These are phyloP conservation scores for Sarcocystis neurona DNA, from an alignment of 169 alveolate genomes.

Conservation along the genomic window DNA sequence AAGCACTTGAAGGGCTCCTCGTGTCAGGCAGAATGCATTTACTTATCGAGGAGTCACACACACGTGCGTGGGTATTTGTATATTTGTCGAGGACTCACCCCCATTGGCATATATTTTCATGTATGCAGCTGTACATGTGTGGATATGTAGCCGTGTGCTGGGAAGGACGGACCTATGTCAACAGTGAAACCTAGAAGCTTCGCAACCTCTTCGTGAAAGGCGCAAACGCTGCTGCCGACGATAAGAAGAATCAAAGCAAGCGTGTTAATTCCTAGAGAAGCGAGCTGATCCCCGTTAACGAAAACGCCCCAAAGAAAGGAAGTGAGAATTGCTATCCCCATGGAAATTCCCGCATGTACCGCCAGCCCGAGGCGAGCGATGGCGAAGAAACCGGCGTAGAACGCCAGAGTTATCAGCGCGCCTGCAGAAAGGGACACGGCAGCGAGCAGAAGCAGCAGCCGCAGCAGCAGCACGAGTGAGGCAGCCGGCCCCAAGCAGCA, in stretches of 20 bases:
- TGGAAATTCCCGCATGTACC: conserved; percentile 22
- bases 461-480: no score
- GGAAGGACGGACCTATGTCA: neutral
- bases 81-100: no score
- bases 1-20: no score
- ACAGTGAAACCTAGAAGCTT: no score
- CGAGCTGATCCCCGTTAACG: conserved; percentile 29
- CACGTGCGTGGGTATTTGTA: no score
- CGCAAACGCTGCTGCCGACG: conserved; percentile 9
- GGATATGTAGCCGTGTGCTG: no score
- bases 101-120: no score
- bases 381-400: conserved; percentile 25
- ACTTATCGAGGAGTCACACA: no score
- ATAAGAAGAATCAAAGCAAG: conserved; percentile 10
- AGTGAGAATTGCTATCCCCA: conserved; percentile 32
- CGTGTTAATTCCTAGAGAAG: conserved; percentile 12
- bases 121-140: no score
- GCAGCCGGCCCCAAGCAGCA: no score
- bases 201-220: conserved; percentile 1
- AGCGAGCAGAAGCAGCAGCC: no score
- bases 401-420: neutral
- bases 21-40: no score
- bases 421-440: neutral
- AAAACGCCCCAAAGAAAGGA: conserved; percentile 35
- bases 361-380: conserved; percentile 36